phyloP scores from a whole-genome alignment of 2,329 filamentous ascomycete genomes.

The Berkeleyomyces rouxiae region DNA sequence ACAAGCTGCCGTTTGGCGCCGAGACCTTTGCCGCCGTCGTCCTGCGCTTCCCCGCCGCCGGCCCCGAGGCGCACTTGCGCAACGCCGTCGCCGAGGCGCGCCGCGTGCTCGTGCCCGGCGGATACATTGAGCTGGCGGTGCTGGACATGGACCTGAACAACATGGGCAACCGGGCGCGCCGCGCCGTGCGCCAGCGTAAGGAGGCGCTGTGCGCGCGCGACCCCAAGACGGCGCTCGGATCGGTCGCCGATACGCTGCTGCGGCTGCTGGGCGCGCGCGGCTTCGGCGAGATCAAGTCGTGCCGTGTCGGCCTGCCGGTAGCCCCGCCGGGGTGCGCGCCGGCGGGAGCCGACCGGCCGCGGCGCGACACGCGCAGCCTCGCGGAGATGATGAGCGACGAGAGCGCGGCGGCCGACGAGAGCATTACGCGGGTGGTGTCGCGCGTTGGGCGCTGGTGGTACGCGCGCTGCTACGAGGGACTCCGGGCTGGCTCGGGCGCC shows the following conservation, averaged over 20 bases:
- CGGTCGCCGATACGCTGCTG: constrained; percentile 44
- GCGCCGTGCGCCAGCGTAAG: constrained; percentile 54
- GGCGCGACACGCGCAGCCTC: constrained; percentile 35
- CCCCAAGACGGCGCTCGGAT: constrained; percentile 42
- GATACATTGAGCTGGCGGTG: constrained; percentile 62
- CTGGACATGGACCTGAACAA: constrained; percentile 69
- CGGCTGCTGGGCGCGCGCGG: constrained; percentile 50
- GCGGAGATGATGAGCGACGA: constrained; percentile 59
- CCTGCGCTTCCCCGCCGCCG: constrained; percentile 57
- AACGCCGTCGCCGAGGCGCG: constrained; percentile 60
- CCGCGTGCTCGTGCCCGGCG: constrained; percentile 60
- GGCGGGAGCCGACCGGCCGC: background rate
- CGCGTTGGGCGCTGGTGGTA: constrained; percentile 96
- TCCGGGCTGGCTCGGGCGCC: constrained; percentile 12
- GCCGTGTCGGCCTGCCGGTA: constrained; percentile 62
- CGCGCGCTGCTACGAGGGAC: constrained; percentile 70
- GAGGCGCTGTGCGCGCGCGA: constrained; percentile 48
- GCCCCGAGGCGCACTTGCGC: constrained; percentile 50
- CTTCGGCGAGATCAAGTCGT: constrained; percentile 57
- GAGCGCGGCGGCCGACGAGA: constrained; percentile 56
- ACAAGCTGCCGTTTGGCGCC: constrained; percentile 57
- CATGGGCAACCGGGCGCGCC: constrained; percentile 57
- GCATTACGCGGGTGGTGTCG: constrained; percentile 82
- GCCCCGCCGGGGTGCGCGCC: constrained; percentile 20
- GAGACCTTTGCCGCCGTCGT: constrained; percentile 64